A percentile compares a stretch with the other conserved stretches of the same genome.
Conservation (phyloP, 768 basidiomycete genomes). For the Agaricus sinodeliciosus region DNA sequence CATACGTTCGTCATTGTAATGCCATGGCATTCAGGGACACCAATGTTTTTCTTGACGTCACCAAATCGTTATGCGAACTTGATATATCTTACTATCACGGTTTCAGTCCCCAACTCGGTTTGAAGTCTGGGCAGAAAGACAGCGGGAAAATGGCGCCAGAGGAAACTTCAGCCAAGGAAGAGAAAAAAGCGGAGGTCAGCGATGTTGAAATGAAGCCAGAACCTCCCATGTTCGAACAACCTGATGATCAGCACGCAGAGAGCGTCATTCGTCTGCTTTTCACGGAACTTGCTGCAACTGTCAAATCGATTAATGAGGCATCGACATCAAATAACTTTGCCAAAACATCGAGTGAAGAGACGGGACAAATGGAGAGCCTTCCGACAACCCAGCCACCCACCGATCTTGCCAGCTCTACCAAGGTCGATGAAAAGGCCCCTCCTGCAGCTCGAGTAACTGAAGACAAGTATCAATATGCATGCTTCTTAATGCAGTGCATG, state of each 20-base stretch:
- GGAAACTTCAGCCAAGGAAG: constrained; percentile 5
- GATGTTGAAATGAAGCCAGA: constrained; percentile 59
- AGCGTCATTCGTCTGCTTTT: constrained; percentile 64
- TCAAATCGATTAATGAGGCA: constrained; percentile 38
- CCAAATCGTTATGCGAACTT: constrained; percentile 66
- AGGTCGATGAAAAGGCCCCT: neutral
- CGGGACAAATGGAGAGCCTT: neutral
- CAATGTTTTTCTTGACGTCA: constrained; percentile 64
- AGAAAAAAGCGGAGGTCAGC: constrained; percentile 14
- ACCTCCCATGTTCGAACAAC: constrained; percentile 18
- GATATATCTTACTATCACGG: constrained; percentile 48
- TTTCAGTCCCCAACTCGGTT: constrained; percentile 46
- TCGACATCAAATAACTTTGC: constrained; percentile 7
- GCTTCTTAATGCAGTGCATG: constrained; percentile 86
- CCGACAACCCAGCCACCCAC: neutral
- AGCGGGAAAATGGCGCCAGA: constrained; percentile 2
- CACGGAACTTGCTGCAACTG: constrained; percentile 57
- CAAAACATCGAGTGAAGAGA: neutral
- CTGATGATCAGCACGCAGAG: constrained; percentile 43
- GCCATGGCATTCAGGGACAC: constrained; percentile 81
- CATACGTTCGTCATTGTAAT: constrained; percentile 71
- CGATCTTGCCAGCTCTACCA: neutral
- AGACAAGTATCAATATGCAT: constrained; percentile 50
- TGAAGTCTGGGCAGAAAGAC: constrained; percentile 37
- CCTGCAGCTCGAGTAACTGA: neutral